Base-by-base conservation (phyloP, 768 basidiomycete genomes). In the Rubroboletus satanas region DNA sequence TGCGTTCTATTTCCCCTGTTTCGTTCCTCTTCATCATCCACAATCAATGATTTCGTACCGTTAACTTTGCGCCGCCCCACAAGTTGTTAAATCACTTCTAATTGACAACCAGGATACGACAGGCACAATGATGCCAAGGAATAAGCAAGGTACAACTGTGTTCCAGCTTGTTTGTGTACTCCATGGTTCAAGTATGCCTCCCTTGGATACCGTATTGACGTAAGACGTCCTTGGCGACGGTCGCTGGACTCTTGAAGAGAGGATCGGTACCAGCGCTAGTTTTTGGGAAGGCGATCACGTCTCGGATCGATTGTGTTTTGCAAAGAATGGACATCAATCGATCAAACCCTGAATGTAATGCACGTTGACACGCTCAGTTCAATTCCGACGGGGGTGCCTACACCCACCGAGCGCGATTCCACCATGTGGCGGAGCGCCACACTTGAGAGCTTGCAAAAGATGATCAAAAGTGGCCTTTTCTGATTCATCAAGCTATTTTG, bases 221-320 rank as follows among this genome's bases (percentile, higher is more conserved):
- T 50, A 93, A 72, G 33, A 81, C 74, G 33, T 80, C 77, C 23
- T 73, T 66, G 52, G 67, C 64, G 52, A 85, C 77, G 17, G 79
- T 62, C 12, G 90, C 84, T 38, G 95, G 95, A 71, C 92, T 93
- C 72, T 84, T 88, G 79, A 97, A 94, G 37, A 96, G 82, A 41
- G 85, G 82, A 73, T 98, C 95, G 23, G 84, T 80, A 6, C 95
- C 94, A 55, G 75, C 82, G 38, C 84, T 82, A 8, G 89, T 88
- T 77, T 98, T 98, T 9, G 95, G 95, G 76, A 98, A 98, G 18
- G 95, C 95, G 60, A 98, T 96, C 60, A 98, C 95, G 64, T 97
- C 93, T 57, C 93, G 81, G 62, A 98, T 98, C 37, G 93, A 93
- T 55, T 82, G 80, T 4, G 92, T 82, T 58, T 85, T 83, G 76